phyloP scores from a whole-genome alignment of 768 basidiomycete species.

The Lactarius akahatsu region DNA sequence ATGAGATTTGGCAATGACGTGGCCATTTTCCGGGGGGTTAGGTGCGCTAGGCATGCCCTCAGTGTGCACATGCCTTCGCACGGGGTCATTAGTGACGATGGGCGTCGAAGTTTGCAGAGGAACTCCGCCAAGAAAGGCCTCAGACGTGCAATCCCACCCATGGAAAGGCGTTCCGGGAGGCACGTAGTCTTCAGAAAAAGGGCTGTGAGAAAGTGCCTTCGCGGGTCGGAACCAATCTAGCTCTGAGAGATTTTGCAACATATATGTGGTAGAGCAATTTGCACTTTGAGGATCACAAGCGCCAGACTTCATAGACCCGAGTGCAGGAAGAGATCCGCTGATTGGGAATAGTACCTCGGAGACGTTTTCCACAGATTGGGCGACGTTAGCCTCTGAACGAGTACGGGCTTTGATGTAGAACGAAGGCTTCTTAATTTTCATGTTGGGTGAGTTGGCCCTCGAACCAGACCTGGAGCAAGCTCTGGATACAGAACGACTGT shows the following conservation, averaged over 20 bases:
- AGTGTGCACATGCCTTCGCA: not conserved
- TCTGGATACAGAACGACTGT: conserved; percentile 45
- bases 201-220: conserved; percentile 32
- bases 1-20: not conserved
- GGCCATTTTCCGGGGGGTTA: conserved; percentile 12
- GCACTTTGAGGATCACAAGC: not conserved
- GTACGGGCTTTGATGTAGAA: conserved; percentile 41
- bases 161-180: conserved; percentile 28
- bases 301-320: conserved; percentile 17
- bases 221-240: conserved; percentile 36
- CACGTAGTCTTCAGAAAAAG: conserved; percentile 27
- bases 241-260: conserved; percentile 26
- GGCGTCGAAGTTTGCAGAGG: conserved; percentile 29
- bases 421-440: conserved; percentile 28
- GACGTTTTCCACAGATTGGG: conserved; percentile 6
- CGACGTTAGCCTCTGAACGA: conserved; percentile 36
- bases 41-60: conserved; percentile 14
- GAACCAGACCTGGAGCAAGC: conserved; percentile 38
- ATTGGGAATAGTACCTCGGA: conserved; percentile 9
- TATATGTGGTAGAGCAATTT: conserved; percentile 16
- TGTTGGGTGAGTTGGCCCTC: conserved; percentile 28
- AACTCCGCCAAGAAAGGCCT: conserved; percentile 21
- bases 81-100: conserved; percentile 4
- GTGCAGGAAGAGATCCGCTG: conserved; percentile 21
- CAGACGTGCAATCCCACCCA: conserved; percentile 18